Conservation (phyloP, 768 basidiomycete genomes). For the Termitomyces titanicus region DNA sequence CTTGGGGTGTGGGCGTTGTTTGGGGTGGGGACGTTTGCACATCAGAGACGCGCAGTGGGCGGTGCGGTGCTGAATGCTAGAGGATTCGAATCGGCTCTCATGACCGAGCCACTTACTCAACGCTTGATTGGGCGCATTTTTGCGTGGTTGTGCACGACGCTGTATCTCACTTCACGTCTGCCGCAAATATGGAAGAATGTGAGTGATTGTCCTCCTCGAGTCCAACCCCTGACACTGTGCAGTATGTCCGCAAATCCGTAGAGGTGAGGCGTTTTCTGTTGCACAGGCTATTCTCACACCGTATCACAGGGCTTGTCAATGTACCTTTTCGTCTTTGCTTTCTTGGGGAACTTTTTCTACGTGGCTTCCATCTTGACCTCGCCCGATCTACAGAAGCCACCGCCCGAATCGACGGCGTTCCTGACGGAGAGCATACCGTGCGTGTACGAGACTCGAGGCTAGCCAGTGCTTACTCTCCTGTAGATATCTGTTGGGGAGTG, state of each 20-base stretch:
- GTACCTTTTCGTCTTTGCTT: conserved; percentile 90
- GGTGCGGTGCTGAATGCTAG: conserved; percentile 45
- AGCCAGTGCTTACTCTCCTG: not conserved
- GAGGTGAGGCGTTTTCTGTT: conserved; percentile 43
- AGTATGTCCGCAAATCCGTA: conserved; percentile 90
- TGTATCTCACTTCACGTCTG: conserved; percentile 90
- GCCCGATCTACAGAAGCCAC: conserved; percentile 54
- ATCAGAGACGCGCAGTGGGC: conserved; percentile 23
- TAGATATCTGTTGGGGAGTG: conserved; percentile 88
- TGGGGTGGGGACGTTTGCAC: conserved; percentile 52
- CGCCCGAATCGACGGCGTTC: conserved; percentile 59
- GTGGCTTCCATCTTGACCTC: conserved; percentile 86
- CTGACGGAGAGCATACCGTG: conserved; percentile 84
- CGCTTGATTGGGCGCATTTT: conserved; percentile 84
- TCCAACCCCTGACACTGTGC: conserved; percentile 5
- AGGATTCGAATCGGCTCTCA: conserved; percentile 14
- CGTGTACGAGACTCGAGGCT: conserved; percentile 24
- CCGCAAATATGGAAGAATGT: conserved; percentile 99
- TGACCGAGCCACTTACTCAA: conserved; percentile 35
- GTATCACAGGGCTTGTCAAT: conserved; percentile 79
- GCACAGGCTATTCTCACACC: not conserved
- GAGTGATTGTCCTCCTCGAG: conserved; percentile 29
- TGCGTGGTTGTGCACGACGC: conserved; percentile 90
- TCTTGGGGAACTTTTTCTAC: conserved; percentile 91
- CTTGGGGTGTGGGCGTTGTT: conserved; percentile 75